Percentiles rank a stretch among this genome's conserved stretches.
Conservation (phyloP, 2,329 filamentous ascomycete genomes). For the Apiospora marii region DNA sequence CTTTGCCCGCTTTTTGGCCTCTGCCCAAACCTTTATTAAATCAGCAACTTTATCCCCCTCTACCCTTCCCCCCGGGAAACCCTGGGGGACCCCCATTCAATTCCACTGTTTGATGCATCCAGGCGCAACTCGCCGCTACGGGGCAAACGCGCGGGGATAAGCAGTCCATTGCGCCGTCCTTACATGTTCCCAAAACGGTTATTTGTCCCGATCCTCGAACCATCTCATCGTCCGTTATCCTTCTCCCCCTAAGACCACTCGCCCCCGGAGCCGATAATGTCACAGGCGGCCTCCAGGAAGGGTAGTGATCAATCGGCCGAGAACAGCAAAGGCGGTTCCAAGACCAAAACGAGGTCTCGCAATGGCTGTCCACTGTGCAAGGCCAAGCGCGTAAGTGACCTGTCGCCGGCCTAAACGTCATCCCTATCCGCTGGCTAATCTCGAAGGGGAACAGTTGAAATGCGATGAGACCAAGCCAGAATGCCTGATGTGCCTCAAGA, state of each 20-base stretch:
- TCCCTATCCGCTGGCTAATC: not conserved
- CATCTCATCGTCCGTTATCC: constrained; percentile 10
- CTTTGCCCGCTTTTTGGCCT: not conserved
- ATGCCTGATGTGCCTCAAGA: constrained; percentile 41
- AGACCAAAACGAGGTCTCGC: constrained; percentile 39
- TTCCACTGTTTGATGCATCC: constrained; percentile 4
- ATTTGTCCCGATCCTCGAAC: constrained; percentile 11
- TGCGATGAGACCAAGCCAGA: constrained; percentile 43
- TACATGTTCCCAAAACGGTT: constrained; percentile 19
- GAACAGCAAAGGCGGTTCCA: constrained; percentile 25
- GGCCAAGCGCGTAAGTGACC: constrained; percentile 36
- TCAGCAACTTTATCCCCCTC: constrained; percentile 17
- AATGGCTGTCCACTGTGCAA: constrained; percentile 44
- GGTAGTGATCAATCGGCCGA: constrained; percentile 24
- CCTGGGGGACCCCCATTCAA: constrained; percentile 4
- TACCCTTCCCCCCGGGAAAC: not conserved
- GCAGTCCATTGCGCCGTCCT: not conserved
- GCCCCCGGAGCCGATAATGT: constrained; percentile 24
- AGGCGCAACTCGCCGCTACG: constrained; percentile 13
- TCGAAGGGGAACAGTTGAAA: constrained; percentile 36
- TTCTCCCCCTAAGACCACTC: not conserved
- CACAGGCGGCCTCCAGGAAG: constrained; percentile 16
- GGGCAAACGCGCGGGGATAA: constrained; percentile 1
- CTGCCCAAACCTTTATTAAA: constrained; percentile 15
- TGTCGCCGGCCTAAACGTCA: not conserved